These are phyloP conservation scores for Schizosaccharomyces osmophilus DNA, from an alignment of 805 yeast genomes.

Conservation along the genomic window DNA sequence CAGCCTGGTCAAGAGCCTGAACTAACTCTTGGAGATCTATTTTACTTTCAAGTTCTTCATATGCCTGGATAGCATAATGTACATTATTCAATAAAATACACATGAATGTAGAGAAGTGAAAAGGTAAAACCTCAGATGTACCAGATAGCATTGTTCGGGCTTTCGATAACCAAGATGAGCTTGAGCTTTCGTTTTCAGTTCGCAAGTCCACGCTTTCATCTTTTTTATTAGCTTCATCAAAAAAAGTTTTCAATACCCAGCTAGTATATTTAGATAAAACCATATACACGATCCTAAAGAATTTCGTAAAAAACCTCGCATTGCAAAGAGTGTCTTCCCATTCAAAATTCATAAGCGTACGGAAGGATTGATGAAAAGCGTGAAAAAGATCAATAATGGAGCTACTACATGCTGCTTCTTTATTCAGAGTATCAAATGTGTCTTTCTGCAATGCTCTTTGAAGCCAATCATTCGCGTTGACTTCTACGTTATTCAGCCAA, in stretches of 20 bases:
- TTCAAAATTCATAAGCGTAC: slow-evolving; percentile 29
- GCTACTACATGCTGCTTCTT: slow-evolving; percentile 13
- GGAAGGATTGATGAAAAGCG: slow-evolving; percentile 31
- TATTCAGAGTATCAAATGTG: background rate
- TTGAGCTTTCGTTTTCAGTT: background rate
- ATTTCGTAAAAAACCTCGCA: slow-evolving; percentile 33
- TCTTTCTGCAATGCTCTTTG: background rate
- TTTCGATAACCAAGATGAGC: slow-evolving; percentile 12
- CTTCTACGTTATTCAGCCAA: slow-evolving; percentile 27
- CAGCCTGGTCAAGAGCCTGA: background rate
- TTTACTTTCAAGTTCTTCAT: background rate
- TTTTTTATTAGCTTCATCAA: background rate
- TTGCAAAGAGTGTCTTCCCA: slow-evolving; percentile 46
- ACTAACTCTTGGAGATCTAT: background rate
- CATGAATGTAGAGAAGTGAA: slow-evolving; percentile 15
- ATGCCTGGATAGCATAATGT: slow-evolving; percentile 7
- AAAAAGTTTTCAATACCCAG: slow-evolving; percentile 10
- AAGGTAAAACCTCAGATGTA: slow-evolving; percentile 10
- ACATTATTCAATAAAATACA: slow-evolving; percentile 61
- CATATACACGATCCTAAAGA: slow-evolving; percentile 39
- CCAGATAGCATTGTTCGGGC: slow-evolving; percentile 16
- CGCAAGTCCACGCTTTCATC: slow-evolving; percentile 8
- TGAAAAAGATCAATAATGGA: slow-evolving; percentile 48
- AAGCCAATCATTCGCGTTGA: slow-evolving; percentile 11
- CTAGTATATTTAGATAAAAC: slow-evolving; percentile 27